Evolutionary conservation across 805 yeast genomes (phyloP), one percentile per base, ranked within the genome.

Genomic region (Soucietia sequanensis): DNA sequence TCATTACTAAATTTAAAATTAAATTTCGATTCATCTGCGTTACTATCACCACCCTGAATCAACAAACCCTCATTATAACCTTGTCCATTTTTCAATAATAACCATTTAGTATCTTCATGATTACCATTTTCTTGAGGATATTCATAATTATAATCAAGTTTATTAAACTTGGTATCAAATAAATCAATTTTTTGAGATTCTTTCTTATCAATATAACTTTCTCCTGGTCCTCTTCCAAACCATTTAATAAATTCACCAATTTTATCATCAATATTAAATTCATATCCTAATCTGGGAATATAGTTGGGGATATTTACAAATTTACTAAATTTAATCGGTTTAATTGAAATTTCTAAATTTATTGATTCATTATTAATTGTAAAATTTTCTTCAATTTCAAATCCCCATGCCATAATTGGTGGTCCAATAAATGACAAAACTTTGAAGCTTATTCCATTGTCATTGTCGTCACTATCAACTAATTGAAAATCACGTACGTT

Each of bases 101-200:
- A 38, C 65, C 63, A 60, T 11, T 54, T 44, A 8, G 61, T 55
- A 27, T 52, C 63, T 17, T 47, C 42, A 21, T 58, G 58, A 38
- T 61, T 62, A 18, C 67, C 66, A 33, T 53, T 56, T 27, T 62
- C 67, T 41, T 62, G 68, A 1, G 68, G 67, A 25, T 47, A 57
- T 11, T 61, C 65, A 38, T 61, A 62, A 18, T 31, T 30, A 26
- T 42, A 47, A 33, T 49, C 53, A 14, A 58, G 40, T 1, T 46
- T 44, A 4, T 29, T 38, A 13, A 39, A 45, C 3, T 38, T 21
- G n/a, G 35, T 22, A 7, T 29, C 27, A 35, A 47, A 47, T 2
- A 50, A 23, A 4, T 63, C 68, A 23, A 58, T 28, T 27, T 33
- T 43, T 19, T 49, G 54, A 10, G 54, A 56, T 13, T 43, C 47